These are phyloP conservation scores for Capsicum chinense DNA, from an alignment of 257 asterid genomes.

Conservation along the genomic window DNA sequence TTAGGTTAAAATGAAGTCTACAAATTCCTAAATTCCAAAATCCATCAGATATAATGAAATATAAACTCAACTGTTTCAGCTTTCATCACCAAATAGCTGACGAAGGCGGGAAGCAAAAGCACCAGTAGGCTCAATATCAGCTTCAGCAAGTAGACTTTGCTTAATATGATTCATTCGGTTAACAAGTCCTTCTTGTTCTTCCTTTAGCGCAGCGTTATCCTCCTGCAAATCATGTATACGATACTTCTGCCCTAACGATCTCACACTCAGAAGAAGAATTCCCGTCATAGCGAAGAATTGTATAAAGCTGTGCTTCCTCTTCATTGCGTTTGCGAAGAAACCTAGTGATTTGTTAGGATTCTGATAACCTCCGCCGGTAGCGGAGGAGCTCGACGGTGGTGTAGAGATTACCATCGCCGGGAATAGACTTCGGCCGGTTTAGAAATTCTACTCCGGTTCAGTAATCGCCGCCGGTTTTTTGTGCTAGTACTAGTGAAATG, in stretches of 20 bases:
- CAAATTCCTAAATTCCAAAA: background rate
- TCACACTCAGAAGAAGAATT: slow-evolving; percentile 61
- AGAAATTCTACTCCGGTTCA: background rate
- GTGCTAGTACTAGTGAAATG: background rate
- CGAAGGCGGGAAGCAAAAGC: slow-evolving; percentile 78
- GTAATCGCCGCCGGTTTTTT: background rate
- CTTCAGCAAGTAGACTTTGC: slow-evolving; percentile 69
- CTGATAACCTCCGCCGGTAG: slow-evolving; percentile 41
- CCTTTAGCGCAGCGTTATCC: slow-evolving; percentile 54
- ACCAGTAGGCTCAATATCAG: slow-evolving; percentile 75
- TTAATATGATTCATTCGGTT: slow-evolving; percentile 69
- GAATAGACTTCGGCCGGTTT: background rate
- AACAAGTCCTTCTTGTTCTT: slow-evolving; percentile 59
- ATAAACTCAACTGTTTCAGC: slow-evolving; percentile 18
- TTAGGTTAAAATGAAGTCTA: too few relatives aligned
- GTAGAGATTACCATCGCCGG: slow-evolving; percentile 44
- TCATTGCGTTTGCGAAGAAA: slow-evolving; percentile 56
- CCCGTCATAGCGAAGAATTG: slow-evolving; percentile 80
- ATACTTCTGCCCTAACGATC: slow-evolving; percentile 83
- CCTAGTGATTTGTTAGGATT: slow-evolving; percentile 47
- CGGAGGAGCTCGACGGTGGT: slow-evolving; percentile 44
- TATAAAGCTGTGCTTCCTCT: slow-evolving; percentile 58
- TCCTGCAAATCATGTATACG: slow-evolving; percentile 64
- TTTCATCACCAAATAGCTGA: slow-evolving; percentile 65
- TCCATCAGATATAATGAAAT: background rate